Conservation (phyloP, 345 rosid genomes). For the Murraya paniculata region DNA sequence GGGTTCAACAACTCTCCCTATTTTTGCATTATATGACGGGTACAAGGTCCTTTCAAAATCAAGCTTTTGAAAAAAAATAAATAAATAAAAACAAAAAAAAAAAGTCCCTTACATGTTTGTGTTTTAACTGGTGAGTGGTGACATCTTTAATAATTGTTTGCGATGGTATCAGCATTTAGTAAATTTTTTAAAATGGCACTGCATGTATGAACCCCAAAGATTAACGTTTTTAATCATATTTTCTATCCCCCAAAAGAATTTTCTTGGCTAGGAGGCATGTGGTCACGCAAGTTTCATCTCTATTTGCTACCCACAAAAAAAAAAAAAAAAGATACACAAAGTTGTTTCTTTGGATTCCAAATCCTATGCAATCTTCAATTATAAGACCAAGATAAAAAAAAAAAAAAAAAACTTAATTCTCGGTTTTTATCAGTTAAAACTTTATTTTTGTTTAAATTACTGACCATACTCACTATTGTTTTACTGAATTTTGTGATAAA, state of each 20-base stretch:
- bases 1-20: background rate
- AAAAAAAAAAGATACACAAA: background rate
- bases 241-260: background rate
- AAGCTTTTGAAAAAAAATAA: background rate
- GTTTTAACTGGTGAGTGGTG: background rate
- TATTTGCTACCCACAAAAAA: too few relatives aligned
- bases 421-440: too few relatives aligned
- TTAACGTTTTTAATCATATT: background rate
- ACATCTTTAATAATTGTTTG: background rate
- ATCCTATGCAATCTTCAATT: background rate
- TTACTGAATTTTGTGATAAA: too few relatives aligned
- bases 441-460: too few relatives aligned
- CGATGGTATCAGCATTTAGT: background rate
- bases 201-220: background rate
- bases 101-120: background rate
- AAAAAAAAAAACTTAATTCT: too few relatives aligned
- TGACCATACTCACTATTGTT: too few relatives aligned
- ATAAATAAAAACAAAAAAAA: background rate
- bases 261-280: background rate
- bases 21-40: background rate
- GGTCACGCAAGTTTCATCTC: background rate
- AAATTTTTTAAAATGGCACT: background rate
- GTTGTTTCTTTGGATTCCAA: slow-evolving; percentile 7
- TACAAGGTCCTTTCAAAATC: slow-evolving; percentile 8
- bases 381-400: too few relatives aligned